A percentile compares a stretch with the other conserved stretches of the same genome.
These are phyloP conservation scores for Phalaenopsis equestris DNA, from an alignment of 106 monocot species.

Conservation along the genomic window DNA sequence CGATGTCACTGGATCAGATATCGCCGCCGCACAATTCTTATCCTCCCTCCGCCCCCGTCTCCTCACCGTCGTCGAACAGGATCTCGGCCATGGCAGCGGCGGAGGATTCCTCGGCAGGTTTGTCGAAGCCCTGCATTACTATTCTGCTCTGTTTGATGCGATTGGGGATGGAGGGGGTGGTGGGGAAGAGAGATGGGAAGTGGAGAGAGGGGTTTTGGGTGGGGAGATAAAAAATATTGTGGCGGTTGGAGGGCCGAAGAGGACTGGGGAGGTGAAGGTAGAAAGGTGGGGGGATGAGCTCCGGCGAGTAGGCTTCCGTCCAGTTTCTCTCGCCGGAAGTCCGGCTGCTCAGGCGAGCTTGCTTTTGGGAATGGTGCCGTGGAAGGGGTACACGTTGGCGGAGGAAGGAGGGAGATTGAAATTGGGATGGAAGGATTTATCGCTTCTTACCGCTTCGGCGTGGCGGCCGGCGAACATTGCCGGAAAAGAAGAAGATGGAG, in stretches of 20 bases:
- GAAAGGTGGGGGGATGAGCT: conserved; percentile 71
- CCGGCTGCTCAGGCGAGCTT: conserved; percentile 72
- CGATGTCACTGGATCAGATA: conserved; percentile 51
- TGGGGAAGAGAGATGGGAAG: conserved; percentile 45
- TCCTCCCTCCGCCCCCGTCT: conserved; percentile 29
- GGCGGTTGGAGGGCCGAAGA: conserved; percentile 62
- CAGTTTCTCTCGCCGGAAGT: conserved; percentile 57
- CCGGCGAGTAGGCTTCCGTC: conserved; percentile 38
- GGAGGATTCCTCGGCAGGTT: conserved; percentile 45
- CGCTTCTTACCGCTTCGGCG: conserved; percentile 76
- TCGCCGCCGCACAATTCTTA: conserved; percentile 23
- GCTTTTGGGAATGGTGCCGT: conserved; percentile 74
- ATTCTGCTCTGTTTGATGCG: conserved; percentile 63
- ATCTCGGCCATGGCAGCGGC: conserved; percentile 26
- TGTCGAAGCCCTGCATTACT: conserved; percentile 56
- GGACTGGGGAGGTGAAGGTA: conserved; percentile 61
- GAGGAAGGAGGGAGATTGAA: conserved; percentile 70
- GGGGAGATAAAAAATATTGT: conserved; percentile 77
- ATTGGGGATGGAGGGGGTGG: conserved; percentile 40
- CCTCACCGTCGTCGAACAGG: conserved; percentile 52
- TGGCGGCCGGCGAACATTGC: conserved; percentile 26
- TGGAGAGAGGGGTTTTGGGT: conserved; percentile 75
- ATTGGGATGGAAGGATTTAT: conserved; percentile 86
- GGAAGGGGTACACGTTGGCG: conserved; percentile 67
- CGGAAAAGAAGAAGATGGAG: background rate